Conservation (phyloP, 768 basidiomycete genomes). For the Hericium coralloides region DNA sequence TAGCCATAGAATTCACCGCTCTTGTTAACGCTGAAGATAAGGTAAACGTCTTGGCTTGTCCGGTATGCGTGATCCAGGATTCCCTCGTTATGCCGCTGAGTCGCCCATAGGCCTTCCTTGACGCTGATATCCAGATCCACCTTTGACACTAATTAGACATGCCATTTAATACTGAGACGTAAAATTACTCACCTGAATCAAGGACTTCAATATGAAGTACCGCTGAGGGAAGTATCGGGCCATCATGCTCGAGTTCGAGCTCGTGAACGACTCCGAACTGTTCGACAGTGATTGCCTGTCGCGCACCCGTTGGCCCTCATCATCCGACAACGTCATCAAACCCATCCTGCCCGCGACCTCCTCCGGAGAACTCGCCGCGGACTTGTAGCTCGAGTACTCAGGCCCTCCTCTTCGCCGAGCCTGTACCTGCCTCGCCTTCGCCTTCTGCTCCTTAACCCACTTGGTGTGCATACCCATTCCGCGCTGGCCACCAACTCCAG, state of each 20-base stretch:
- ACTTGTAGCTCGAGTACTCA: neutral
- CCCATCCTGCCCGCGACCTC: constrained; percentile 8
- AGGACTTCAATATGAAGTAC: constrained; percentile 89
- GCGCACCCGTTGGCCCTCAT: constrained; percentile 24
- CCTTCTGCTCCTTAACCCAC: constrained; percentile 66
- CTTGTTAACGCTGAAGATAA: constrained; percentile 91
- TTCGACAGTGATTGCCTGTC: constrained; percentile 30
- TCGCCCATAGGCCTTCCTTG: constrained; percentile 78
- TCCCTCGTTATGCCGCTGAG: constrained; percentile 87
- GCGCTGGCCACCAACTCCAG: constrained; percentile 88
- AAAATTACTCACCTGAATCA: constrained; percentile 52
- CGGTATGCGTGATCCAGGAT: constrained; percentile 89
- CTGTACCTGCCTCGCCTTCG: constrained; percentile 19
- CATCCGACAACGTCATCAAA: constrained; percentile 28
- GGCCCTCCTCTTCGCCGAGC: neutral
- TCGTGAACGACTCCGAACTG: constrained; percentile 64
- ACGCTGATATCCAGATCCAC: constrained; percentile 75
- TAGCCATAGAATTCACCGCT: constrained; percentile 94
- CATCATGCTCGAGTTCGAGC: constrained; percentile 80
- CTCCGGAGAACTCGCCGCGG: constrained; percentile 7
- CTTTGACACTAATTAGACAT: constrained; percentile 26
- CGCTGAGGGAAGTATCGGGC: constrained; percentile 70
- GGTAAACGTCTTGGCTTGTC: constrained; percentile 79
- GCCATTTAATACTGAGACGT: neutral
- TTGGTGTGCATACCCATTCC: constrained; percentile 75